Percentiles rank a stretch among this genome's conserved stretches.
These are phyloP conservation scores for Blastobotrys americana DNA, from an alignment of 805 yeast genomes.

Conservation along the genomic window DNA sequence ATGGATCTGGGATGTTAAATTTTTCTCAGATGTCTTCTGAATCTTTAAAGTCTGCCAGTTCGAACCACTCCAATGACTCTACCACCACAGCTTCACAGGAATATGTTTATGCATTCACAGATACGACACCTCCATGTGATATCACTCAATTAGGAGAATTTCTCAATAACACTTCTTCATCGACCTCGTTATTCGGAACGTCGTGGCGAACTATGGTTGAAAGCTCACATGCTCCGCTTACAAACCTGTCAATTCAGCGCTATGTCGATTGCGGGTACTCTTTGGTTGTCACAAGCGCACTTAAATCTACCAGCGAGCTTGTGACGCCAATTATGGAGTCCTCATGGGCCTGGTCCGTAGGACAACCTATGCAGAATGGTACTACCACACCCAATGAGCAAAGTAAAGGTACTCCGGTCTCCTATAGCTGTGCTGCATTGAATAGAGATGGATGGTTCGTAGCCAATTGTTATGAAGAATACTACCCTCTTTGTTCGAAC, in stretches of 20 bases:
- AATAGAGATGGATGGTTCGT: slow-evolving; percentile 51
- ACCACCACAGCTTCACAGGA: too few species aligned
- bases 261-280: slow-evolving; percentile 54
- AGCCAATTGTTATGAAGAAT: slow-evolving; percentile 53
- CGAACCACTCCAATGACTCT: too few species aligned
- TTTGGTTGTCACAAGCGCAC: slow-evolving; percentile 48
- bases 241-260: slow-evolving; percentile 32
- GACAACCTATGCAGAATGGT: slow-evolving; percentile 39
- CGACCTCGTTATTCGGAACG: slow-evolving; percentile 9
- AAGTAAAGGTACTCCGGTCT: slow-evolving; percentile 21
- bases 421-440: slow-evolving; percentile 41
- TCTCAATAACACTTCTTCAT: slow-evolving; percentile 15
- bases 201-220: slow-evolving; percentile 41
- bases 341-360: slow-evolving; percentile 69
- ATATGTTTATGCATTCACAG: not conserved
- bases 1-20: not conserved
- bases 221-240: slow-evolving; percentile 32
- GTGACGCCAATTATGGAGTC: slow-evolving; percentile 18
- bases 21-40: too few species aligned
- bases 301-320: slow-evolving; percentile 12
- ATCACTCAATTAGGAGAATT: not conserved
- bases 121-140: not conserved
- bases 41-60: too few species aligned
- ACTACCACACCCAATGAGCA: slow-evolving; percentile 10
- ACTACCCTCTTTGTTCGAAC: slow-evolving; percentile 51